Conservation (phyloP, 768 basidiomycete genomes). For the Amanita molliuscula region DNA sequence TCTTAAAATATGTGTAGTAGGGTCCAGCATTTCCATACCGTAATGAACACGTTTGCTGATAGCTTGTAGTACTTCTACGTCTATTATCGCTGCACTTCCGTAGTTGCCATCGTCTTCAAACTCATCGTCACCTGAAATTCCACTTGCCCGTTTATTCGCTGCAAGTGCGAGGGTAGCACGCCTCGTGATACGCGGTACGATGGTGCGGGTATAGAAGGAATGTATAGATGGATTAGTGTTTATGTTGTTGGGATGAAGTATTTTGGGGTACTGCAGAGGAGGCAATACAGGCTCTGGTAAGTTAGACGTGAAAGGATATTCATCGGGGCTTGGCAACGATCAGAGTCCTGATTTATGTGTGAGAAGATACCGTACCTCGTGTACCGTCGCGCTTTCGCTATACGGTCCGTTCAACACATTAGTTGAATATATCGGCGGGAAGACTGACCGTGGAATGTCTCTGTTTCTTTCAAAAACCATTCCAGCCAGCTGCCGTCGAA, state of each 20-base stretch:
- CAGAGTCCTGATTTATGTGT: background rate
- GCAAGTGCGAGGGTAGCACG: slow-evolving; percentile 60
- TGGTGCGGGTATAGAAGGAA: slow-evolving; percentile 77
- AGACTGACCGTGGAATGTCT: slow-evolving; percentile 85
- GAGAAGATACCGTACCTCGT: slow-evolving; percentile 57
- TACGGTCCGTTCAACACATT: slow-evolving; percentile 1
- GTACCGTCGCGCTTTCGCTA: slow-evolving; percentile 91
- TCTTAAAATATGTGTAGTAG: background rate
- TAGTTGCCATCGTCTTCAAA: slow-evolving; percentile 96
- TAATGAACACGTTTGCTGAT: slow-evolving; percentile 98
- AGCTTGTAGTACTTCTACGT: slow-evolving; percentile 95
- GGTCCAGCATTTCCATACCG: slow-evolving; percentile 34
- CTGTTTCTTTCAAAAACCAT: slow-evolving; percentile 95
- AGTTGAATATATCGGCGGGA: background rate
- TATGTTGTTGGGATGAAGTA: slow-evolving; percentile 70
- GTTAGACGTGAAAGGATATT: slow-evolving; percentile 84
- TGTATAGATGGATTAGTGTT: slow-evolving; percentile 86
- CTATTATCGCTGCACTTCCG: slow-evolving; percentile 88
- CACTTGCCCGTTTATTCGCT: slow-evolving; percentile 52
- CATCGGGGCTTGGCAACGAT: slow-evolving; percentile 67
- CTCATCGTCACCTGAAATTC: slow-evolving; percentile 58
- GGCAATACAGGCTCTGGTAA: slow-evolving; percentile 80
- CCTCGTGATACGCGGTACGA: slow-evolving; percentile 84
- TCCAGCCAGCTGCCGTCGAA: slow-evolving; percentile 90
- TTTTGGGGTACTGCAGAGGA: slow-evolving; percentile 59